Evolutionary conservation across 768 basidiomycete genomes (phyloP).

Genomic region (Heimioporus sp.): DNA sequence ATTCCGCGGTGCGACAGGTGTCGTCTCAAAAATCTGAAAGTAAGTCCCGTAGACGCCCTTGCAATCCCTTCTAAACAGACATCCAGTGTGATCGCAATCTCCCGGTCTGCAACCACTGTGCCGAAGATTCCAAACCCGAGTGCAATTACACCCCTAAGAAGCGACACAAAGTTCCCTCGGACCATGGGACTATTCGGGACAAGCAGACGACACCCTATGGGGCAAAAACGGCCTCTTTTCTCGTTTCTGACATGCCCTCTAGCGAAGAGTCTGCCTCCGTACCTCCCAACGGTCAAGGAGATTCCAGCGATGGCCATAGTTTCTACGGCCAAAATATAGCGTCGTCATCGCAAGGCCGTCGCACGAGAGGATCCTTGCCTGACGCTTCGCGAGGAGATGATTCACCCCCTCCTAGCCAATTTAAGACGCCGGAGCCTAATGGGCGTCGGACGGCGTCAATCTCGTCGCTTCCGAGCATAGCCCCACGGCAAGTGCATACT

Average conservation of each 20-base stretch:
- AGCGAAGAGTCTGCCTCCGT: constrained; percentile 28
- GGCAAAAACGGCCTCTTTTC: constrained; percentile 47
- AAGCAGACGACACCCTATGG: constrained; percentile 39
- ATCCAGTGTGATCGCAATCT: constrained; percentile 68
- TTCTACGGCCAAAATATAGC: constrained; percentile 51
- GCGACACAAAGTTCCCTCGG: constrained; percentile 51
- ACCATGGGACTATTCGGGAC: constrained; percentile 37
- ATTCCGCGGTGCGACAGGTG: constrained; percentile 74
- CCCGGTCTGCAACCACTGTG: constrained; percentile 69
- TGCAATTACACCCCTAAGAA: constrained; percentile 78
- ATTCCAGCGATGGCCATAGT: constrained; percentile 34
- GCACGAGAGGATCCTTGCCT: constrained; percentile 24
- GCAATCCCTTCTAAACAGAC: constrained; percentile 1
- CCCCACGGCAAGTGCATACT: constrained; percentile 23
- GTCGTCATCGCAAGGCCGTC: constrained; percentile 29
- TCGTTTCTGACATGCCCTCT: constrained; percentile 40
- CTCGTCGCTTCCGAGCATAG: constrained; percentile 22
- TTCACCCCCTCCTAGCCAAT: constrained; percentile 11
- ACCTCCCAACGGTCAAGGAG: constrained; percentile 17
- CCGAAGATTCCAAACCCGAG: constrained; percentile 46
- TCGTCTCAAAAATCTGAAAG: constrained; percentile 65
- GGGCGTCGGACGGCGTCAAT: constrained; percentile 16
- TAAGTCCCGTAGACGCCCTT: constrained; percentile 26
- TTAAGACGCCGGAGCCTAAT: constrained; percentile 24
- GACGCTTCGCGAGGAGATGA: constrained; percentile 17